A percentile compares a stretch with the other conserved stretches of the same genome.
These are phyloP conservation scores for Chaetomium cochliodes DNA, from an alignment of 495 filamentous ascomycete species.

Conservation along the genomic window DNA sequence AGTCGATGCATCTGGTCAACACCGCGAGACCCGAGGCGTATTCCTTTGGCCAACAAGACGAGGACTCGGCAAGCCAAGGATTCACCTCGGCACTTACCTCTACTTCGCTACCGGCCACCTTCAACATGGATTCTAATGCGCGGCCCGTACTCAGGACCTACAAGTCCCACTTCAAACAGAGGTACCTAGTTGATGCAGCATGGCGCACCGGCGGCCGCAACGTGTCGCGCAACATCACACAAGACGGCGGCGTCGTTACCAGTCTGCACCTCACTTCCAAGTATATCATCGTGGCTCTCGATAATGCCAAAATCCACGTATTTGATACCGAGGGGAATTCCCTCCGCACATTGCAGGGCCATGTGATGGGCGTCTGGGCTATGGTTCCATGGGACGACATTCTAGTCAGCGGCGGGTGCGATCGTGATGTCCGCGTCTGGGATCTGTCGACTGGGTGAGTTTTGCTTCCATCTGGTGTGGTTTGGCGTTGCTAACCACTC, in stretches of 20 bases:
- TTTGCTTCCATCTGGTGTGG: not conserved
- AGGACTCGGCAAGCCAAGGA: slow-evolving; percentile 35
- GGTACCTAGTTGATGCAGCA: slow-evolving; percentile 94
- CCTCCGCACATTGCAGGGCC: slow-evolving; percentile 85
- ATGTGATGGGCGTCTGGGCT: slow-evolving; percentile 99
- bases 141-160: slow-evolving; percentile 63
- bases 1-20: slow-evolving; percentile 29
- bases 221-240: slow-evolving; percentile 79
- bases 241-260: slow-evolving; percentile 94
- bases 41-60: slow-evolving; percentile 30
- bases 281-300: slow-evolving; percentile 94
- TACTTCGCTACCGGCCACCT: slow-evolving; percentile 31
- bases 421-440: slow-evolving; percentile 96
- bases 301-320: slow-evolving; percentile 98
- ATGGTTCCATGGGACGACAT: slow-evolving; percentile 99
- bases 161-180: slow-evolving; percentile 94
- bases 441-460: slow-evolving; percentile 91
- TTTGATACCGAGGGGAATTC: slow-evolving; percentile 89
- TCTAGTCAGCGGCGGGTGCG: slow-evolving; percentile 93
- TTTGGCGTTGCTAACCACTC: slow-evolving; percentile 25
- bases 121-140: slow-evolving; percentile 37
- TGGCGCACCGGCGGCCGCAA: slow-evolving; percentile 87
- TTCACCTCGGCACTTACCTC: slow-evolving; percentile 41
- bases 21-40: slow-evolving; percentile 30
- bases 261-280: slow-evolving; percentile 91